Percentiles rank a stretch among this genome's conserved stretches.
Evolutionary conservation across 2,329 filamentous ascomycete species (phyloP).

Genomic region (Talaromyces sp.): DNA sequence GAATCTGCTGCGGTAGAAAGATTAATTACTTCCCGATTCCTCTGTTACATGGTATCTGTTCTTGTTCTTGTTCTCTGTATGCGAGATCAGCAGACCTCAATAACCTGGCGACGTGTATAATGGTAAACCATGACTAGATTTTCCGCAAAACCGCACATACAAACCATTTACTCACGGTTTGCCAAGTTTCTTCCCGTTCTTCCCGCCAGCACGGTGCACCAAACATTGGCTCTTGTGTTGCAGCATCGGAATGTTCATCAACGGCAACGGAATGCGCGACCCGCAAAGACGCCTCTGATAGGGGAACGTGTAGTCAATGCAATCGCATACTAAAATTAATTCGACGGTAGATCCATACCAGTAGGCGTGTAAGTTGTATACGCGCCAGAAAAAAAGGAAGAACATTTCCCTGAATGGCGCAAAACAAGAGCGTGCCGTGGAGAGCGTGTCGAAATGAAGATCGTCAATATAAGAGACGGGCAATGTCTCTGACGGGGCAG

Average conservation of each 20-base stretch:
- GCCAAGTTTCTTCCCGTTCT: not conserved
- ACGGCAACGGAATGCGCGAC: not conserved
- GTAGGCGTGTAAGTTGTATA: not conserved
- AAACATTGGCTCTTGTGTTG: not conserved
- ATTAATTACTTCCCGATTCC: not conserved
- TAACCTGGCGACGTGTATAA: not conserved
- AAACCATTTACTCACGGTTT: not conserved
- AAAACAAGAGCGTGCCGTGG: not conserved
- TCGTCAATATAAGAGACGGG: constrained; percentile 7
- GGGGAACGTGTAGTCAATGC: not conserved
- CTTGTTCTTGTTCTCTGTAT: not conserved
- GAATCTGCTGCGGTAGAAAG: not conserved
- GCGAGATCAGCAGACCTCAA: not conserved
- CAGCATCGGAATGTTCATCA: not conserved
- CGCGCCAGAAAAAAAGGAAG: not conserved
- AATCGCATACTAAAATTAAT: not conserved
- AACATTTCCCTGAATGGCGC: not conserved
- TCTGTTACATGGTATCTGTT: not conserved
- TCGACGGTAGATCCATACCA: constrained; percentile 11
- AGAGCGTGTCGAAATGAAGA: not conserved
- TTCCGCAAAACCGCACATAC: not conserved
- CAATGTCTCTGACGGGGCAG: not conserved
- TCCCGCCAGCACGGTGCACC: not conserved
- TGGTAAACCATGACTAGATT: not conserved
- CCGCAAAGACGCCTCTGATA: not conserved